Percentiles rank a stretch among this genome's conserved stretches.
These are phyloP conservation scores for Lentinula aciculospora DNA, from an alignment of 768 basidiomycete species.

Conservation along the genomic window DNA sequence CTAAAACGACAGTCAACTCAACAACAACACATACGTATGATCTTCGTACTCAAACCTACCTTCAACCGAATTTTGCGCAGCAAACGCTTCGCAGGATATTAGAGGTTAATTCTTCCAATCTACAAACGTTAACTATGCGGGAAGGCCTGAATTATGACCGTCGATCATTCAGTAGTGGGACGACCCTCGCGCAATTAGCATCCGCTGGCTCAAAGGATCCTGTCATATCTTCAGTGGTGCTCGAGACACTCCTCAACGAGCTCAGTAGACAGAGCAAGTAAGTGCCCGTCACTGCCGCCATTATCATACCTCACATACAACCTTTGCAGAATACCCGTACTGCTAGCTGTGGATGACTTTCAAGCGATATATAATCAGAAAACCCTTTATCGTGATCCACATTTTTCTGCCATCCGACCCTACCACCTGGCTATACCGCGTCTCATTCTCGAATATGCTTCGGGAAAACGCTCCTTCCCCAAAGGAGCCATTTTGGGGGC, in stretches of 20 bases:
- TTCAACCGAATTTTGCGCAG: conserved; percentile 61
- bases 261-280: conserved; percentile 69
- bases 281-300: conserved; percentile 15
- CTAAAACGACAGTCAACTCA: conserved; percentile 62
- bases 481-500: conserved; percentile 73
- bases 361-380: conserved; percentile 68
- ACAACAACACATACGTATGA: conserved; percentile 72
- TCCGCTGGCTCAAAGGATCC: conserved; percentile 52
- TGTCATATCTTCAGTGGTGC: conserved; percentile 43
- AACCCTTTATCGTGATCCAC: conserved; percentile 68
- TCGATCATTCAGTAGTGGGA: conserved; percentile 39
- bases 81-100: conserved; percentile 59
- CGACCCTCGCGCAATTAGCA: conserved; percentile 48
- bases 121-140: conserved; percentile 36
- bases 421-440: conserved; percentile 80
- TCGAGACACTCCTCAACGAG: conserved; percentile 54
- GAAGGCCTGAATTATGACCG: conserved; percentile 41
- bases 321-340: no score
- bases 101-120: conserved; percentile 45
- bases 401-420: conserved; percentile 60
- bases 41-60: conserved; percentile 68
- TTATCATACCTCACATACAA: not conserved
- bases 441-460: conserved; percentile 70
- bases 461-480: conserved; percentile 66
- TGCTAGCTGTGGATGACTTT: conserved; percentile 85